Evolutionary conservation across 192 early-diverging fungal species (phyloP), one percentile per base, ranked within the genome.

Genomic region (Diversispora eburnea): DNA sequence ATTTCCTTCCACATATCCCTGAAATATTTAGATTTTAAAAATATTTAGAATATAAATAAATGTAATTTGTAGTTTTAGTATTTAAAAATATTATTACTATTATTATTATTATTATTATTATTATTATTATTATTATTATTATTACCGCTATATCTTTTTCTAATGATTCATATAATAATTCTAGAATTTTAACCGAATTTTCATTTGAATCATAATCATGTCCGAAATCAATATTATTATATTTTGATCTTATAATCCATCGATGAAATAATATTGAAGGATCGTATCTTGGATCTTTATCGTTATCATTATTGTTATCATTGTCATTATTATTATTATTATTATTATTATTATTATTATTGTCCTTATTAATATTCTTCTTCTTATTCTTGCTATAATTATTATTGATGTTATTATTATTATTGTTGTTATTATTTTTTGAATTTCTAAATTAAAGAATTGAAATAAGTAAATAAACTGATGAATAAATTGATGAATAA

Each of bases 231-330:
- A 57, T 45, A 49, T 47, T 5, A 20, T 48, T 66, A 13, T 46
- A 66, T 13, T 49, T 66, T 33, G 64, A 66, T 25, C 64, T 66
- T 25, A 66, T 66, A 4, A 49, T 66, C 64, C 64, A 66, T 20
- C 64, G 64, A 49, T 66, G 64, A 20, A 48, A 66, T 66, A 66
- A 66, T n/a, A 46, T 22, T 25, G 48, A 5, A 48, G 64, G 64
- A 51, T 66, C 46, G 25, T 8, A 19, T 5, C 20, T 45, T 15
- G 64, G 64, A 66, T 66, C 47, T 2, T 22, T 19, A 4, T n/a
- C 45, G 20, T 42, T 20, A 49, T 20, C 9, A 33, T 66, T n/a
- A 3, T 46, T 66, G 48, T 33, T 33, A 33, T 33, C 2, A 33
- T 33, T 33, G 2, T 33, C 2, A 33, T 33, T 33, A 33, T 33